These are phyloP conservation scores for Scorias spongiosa DNA, from an alignment of 2,329 filamentous ascomycete genomes.

Conservation along the genomic window DNA sequence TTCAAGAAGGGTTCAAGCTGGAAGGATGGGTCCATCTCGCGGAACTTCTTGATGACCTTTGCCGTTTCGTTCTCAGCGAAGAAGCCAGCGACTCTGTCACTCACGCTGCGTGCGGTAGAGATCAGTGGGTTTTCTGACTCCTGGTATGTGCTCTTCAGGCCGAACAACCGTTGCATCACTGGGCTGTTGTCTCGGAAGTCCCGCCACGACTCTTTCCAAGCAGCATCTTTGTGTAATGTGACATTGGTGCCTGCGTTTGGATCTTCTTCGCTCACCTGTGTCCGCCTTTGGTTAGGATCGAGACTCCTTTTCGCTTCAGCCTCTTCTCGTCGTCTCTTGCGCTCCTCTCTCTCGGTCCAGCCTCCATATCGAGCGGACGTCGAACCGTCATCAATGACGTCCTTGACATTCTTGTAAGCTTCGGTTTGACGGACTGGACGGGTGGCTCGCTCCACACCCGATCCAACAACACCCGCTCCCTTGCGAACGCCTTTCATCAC, in stretches of 20 bases:
- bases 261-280: slow-evolving; percentile 61
- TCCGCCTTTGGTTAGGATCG: slow-evolving; percentile 27
- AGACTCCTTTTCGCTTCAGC: slow-evolving; percentile 47
- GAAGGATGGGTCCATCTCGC: slow-evolving; percentile 87
- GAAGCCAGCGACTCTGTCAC: slow-evolving; percentile 83
- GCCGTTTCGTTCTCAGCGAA: slow-evolving; percentile 98
- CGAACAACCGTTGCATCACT: slow-evolving; percentile 76
- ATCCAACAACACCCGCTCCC: slow-evolving; percentile 71
- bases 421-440: slow-evolving; percentile 88
- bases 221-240: slow-evolving; percentile 89
- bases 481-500: slow-evolving; percentile 84
- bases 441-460: slow-evolving; percentile 85
- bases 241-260: slow-evolving; percentile 89
- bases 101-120: slow-evolving; percentile 82
- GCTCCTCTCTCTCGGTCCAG: slow-evolving; percentile 93
- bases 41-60: slow-evolving; percentile 94
- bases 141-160: slow-evolving; percentile 73
- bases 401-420: slow-evolving; percentile 81
- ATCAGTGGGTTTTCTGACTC: slow-evolving; percentile 96
- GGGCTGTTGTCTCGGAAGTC: slow-evolving; percentile 85
- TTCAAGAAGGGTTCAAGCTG: slow-evolving; percentile 88
- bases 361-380: slow-evolving; percentile 80
- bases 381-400: slow-evolving; percentile 93
- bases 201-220: slow-evolving; percentile 97
- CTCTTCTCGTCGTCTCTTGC: slow-evolving; percentile 60